Conservation (phyloP, 371 early-diverging fungal genomes). For the Actinomortierella wolfii region DNA sequence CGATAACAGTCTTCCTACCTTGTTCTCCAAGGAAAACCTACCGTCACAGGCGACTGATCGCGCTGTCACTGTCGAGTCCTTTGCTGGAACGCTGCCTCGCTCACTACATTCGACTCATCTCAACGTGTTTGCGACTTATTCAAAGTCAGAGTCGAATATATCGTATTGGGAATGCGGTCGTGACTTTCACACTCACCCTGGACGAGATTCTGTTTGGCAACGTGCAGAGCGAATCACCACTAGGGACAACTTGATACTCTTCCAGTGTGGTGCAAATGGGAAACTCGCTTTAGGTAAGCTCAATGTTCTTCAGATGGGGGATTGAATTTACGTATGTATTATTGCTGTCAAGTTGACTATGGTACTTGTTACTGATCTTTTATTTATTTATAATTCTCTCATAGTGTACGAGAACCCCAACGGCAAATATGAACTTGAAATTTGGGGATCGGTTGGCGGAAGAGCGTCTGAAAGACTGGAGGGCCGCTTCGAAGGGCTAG, state of each 20-base stretch:
- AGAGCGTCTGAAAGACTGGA: constrained; percentile 29
- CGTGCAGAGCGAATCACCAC: constrained; percentile 30
- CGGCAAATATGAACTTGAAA: constrained; percentile 22
- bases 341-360: no score
- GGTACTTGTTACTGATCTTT: neutral
- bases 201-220: constrained; percentile 16
- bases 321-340: no score
- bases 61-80: constrained; percentile 40
- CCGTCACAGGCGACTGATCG: constrained; percentile 18
- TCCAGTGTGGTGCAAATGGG: constrained; percentile 45
- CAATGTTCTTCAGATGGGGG: no score
- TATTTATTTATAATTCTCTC: neutral
- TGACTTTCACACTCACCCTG: constrained; percentile 27
- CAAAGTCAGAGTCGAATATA: constrained; percentile 27
- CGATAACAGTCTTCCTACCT: constrained; percentile 11
- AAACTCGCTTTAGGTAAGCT: constrained; percentile 35
- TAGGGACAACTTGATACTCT: constrained; percentile 19
- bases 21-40: constrained; percentile 37
- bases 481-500: constrained; percentile 10
- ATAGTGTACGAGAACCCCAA: constrained; percentile 28
- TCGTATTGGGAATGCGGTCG: constrained; percentile 42
- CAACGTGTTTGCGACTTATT: constrained; percentile 42
- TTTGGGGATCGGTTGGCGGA: constrained; percentile 42
- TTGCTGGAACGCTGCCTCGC: constrained; percentile 42
- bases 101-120: constrained; percentile 40